Evolutionary conservation across 495 filamentous ascomycete genomes (phyloP).

Genomic region (Penicillium coffeae): DNA sequence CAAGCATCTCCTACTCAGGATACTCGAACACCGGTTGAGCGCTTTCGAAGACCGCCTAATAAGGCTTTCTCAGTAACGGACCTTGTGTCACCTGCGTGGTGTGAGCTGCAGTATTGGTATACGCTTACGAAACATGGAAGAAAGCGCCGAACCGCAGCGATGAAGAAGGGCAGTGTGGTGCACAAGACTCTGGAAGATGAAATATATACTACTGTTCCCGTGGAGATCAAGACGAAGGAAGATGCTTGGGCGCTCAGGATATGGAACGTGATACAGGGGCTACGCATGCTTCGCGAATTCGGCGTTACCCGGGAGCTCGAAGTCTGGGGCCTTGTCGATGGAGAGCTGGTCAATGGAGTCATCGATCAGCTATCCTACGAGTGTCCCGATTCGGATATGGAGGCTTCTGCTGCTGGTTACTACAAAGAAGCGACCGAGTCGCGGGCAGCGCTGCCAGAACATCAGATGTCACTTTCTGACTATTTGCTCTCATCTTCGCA

Average conservation of each 20-base stretch:
- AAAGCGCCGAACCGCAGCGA: constrained; percentile 70
- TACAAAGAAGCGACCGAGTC: constrained; percentile 35
- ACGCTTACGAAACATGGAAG: constrained; percentile 71
- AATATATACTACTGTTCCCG: constrained; percentile 68
- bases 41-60: constrained; percentile 72
- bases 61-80: constrained; percentile 89
- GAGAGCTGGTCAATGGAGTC: constrained; percentile 79
- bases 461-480: constrained; percentile 53
- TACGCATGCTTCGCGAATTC: constrained; percentile 68
- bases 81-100: constrained; percentile 85
- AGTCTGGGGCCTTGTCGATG: constrained; percentile 86
- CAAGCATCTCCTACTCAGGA: constrained; percentile 25
- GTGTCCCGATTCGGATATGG: constrained; percentile 67
- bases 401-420: constrained; percentile 44
- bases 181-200: constrained; percentile 84
- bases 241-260: constrained; percentile 78
- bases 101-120: constrained; percentile 92
- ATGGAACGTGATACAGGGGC: constrained; percentile 89
- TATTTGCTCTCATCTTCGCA: constrained; percentile 43
- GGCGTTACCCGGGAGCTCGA: constrained; percentile 87
- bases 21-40: constrained; percentile 58
- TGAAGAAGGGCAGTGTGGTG: constrained; percentile 73
- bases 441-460: constrained; percentile 38
- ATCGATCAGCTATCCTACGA: constrained; percentile 82
- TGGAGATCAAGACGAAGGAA: constrained; percentile 71